phyloP scores from a whole-genome alignment of 257 asterid genomes.

The Mentha longifolia region DNA sequence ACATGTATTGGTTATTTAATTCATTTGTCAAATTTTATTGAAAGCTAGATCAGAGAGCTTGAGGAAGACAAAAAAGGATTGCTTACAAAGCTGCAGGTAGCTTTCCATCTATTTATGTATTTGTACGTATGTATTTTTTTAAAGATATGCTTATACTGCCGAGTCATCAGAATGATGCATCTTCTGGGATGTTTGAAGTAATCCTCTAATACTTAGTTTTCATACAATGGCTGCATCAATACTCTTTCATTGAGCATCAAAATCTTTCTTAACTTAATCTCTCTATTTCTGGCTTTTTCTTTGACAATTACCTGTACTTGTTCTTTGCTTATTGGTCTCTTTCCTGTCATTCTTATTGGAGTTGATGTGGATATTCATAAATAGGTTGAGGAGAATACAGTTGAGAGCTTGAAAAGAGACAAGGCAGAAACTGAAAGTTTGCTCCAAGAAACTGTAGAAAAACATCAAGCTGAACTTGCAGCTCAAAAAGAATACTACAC shows the following conservation, averaged over 20 bases:
- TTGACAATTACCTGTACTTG: constrained; percentile 11
- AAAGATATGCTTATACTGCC: constrained; percentile 21
- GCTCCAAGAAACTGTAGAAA: constrained; percentile 95
- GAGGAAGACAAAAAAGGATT: constrained; percentile 98
- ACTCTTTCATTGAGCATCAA: constrained; percentile 21
- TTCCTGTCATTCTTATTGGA: constrained; percentile 25
- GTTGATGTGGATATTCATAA: constrained; percentile 20
- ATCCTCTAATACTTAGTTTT: constrained; percentile 16
- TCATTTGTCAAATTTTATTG: constrained; percentile 47
- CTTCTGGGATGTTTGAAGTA: constrained; percentile 10
- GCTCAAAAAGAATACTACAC: constrained; percentile 89
- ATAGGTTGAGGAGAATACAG: constrained; percentile 95
- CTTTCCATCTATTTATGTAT: constrained; percentile 17
- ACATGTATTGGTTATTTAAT: constrained; percentile 26
- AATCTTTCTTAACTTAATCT: constrained; percentile 2
- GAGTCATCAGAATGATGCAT: not conserved
- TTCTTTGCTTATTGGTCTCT: not conserved
- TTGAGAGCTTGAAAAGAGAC: constrained; percentile 90
- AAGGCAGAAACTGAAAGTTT: constrained; percentile 87
- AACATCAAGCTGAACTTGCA: constrained; percentile 86
- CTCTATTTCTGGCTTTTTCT: constrained; percentile 5
- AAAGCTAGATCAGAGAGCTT: constrained; percentile 93
- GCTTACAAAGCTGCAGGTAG: constrained; percentile 82
- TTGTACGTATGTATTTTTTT: not conserved
- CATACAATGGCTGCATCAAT: not conserved